phyloP scores from a whole-genome alignment of 108 stramenopile genomes.

The Nitzschia palea region DNA sequence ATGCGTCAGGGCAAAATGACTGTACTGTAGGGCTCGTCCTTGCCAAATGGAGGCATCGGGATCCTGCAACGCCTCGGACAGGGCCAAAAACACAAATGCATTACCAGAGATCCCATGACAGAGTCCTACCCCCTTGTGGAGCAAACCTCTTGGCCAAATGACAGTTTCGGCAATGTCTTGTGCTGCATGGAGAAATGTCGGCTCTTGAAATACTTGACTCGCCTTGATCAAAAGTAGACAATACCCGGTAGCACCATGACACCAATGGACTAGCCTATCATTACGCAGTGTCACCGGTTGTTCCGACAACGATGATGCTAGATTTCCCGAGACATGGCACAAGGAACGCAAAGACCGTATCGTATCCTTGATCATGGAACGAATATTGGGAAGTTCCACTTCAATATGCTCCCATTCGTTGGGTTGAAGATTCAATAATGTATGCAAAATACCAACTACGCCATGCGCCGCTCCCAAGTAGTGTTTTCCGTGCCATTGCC shows the following conservation, averaged over 20 bases:
- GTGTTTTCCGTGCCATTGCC: constrained; percentile 60
- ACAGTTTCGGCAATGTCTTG: constrained; percentile 41
- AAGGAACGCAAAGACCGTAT: constrained; percentile 23
- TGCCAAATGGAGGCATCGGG: constrained; percentile 19
- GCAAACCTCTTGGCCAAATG: constrained; percentile 59
- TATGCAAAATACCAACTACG: constrained; percentile 63
- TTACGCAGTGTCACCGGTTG: not conserved
- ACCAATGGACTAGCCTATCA: constrained; percentile 71
- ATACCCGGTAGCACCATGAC: constrained; percentile 72
- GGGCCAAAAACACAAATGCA: constrained; percentile 57
- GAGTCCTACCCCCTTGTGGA: constrained; percentile 69
- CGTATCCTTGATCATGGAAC: constrained; percentile 40
- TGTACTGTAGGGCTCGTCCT: constrained; percentile 28
- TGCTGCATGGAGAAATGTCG: constrained; percentile 45
- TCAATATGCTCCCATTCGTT: constrained; percentile 38
- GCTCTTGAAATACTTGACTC: constrained; percentile 43
- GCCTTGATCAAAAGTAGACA: constrained; percentile 56
- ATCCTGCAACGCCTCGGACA: constrained; percentile 13
- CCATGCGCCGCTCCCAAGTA: constrained; percentile 81
- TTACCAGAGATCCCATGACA: constrained; percentile 81
- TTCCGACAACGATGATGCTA: constrained; percentile 25
- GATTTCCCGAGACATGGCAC: constrained; percentile 54
- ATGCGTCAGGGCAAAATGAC: constrained; percentile 38
- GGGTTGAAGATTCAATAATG: constrained; percentile 39
- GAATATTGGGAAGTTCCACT: constrained; percentile 3